Evolutionary conservation across 306 rosid genomes (phyloP).

Genomic region (Adenanthera pavonina): DNA sequence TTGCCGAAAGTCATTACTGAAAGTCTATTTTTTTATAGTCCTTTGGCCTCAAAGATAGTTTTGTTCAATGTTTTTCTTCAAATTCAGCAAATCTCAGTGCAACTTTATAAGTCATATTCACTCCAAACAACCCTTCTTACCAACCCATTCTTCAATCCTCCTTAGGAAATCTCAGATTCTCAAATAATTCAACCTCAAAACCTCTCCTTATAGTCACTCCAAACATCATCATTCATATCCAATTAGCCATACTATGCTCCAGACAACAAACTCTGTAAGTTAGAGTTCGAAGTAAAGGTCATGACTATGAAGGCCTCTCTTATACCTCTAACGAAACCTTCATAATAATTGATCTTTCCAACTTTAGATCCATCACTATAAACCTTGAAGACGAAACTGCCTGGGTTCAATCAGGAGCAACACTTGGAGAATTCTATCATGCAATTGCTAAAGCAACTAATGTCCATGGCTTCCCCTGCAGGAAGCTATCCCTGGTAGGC

Average conservation of each 20-base stretch:
- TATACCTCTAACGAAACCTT: conserved; percentile 41
- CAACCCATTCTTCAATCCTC: conserved; percentile 44
- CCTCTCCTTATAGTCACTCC: conserved; percentile 57
- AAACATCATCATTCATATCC: conserved; percentile 34
- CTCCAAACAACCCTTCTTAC: conserved; percentile 40
- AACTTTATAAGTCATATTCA: background rate
- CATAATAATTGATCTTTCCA: conserved; percentile 34
- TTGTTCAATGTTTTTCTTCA: background rate
- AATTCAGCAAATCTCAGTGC: background rate
- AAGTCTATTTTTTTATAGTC: background rate
- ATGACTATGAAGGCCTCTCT: conserved; percentile 50
- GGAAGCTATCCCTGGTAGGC: conserved; percentile 41
- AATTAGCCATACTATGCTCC: conserved; percentile 35
- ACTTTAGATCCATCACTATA: conserved; percentile 34
- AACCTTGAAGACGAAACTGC: conserved; percentile 37
- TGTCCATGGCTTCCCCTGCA: conserved; percentile 46
- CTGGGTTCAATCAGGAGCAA: conserved; percentile 52
- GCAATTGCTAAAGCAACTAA: conserved; percentile 35
- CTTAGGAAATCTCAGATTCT: conserved; percentile 51
- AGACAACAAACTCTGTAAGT: conserved; percentile 8
- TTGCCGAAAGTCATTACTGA: no score
- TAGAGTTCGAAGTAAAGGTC: conserved; percentile 45
- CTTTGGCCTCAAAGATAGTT: background rate
- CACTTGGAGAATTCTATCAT: conserved; percentile 45
- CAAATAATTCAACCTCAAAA: conserved; percentile 44